A percentile compares a stretch with the other conserved stretches of the same genome.
These are phyloP conservation scores for Hibiscus syriacus DNA, from an alignment of 345 rosid genomes.

Conservation along the genomic window DNA sequence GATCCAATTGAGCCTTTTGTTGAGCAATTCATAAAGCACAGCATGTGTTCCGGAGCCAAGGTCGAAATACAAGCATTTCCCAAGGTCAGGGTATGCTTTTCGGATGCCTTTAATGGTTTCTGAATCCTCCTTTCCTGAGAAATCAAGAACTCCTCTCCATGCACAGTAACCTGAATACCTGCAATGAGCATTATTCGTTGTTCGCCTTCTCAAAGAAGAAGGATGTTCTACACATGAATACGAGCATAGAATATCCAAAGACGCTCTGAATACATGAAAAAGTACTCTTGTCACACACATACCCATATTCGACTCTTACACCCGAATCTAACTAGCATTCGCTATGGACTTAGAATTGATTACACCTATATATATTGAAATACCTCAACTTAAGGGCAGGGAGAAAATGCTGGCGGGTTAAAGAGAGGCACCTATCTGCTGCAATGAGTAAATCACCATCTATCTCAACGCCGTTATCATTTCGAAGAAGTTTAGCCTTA, in stretches of 20 bases:
- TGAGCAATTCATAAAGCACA: constrained; percentile 53
- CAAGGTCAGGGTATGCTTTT: constrained; percentile 53
- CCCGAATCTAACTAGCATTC: no score
- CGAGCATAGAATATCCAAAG: no score
- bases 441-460: constrained; percentile 66
- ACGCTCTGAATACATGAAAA: no score
- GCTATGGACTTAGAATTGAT: no score
- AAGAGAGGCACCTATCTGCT: constrained; percentile 77
- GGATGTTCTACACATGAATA: no score
- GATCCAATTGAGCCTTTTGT: constrained; percentile 66
- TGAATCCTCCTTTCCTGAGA: constrained; percentile 42
- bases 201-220: no score
- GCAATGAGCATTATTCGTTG: background rate
- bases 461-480: constrained; percentile 38
- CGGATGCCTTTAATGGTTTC: constrained; percentile 38
- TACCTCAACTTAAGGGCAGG: constrained; percentile 66
- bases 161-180: constrained; percentile 87
- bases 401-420: constrained; percentile 48
- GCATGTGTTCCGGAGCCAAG: constrained; percentile 37
- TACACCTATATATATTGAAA: background rate
- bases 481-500: constrained; percentile 37
- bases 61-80: constrained; percentile 63
- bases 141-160: constrained; percentile 77
- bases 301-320: no score
- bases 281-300: no score